Conservation (phyloP, 306 rosid species). For the Corylus americana region DNA sequence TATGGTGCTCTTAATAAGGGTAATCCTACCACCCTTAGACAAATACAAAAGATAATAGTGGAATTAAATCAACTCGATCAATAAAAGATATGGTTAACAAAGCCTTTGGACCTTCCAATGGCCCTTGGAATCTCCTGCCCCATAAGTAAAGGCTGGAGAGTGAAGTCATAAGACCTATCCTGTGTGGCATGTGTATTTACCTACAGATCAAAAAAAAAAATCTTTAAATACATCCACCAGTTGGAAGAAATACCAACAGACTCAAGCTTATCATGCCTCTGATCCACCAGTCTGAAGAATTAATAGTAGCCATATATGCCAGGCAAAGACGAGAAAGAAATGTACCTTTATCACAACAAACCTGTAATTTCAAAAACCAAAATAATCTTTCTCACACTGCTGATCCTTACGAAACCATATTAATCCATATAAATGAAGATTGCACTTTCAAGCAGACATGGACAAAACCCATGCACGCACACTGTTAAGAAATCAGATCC, state of each 20-base stretch:
- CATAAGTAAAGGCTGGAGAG: neutral
- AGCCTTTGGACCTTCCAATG: no score
- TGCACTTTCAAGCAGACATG: constrained; percentile 24
- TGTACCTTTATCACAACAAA: constrained; percentile 29
- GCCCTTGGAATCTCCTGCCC: no score
- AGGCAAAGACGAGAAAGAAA: constrained; percentile 1
- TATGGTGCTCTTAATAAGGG: no score
- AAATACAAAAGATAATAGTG: no score
- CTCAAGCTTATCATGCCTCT: neutral
- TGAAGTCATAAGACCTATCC: neutral
- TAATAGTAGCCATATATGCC: neutral
- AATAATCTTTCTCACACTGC: constrained; percentile 24
- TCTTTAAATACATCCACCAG: neutral
- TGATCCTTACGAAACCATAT: constrained; percentile 17
- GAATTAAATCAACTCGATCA: no score
- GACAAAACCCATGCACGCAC: constrained; percentile 5
- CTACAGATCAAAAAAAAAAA: neutral
- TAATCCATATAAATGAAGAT: constrained; percentile 19
- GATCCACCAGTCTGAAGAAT: neutral
- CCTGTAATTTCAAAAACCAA: constrained; percentile 21
- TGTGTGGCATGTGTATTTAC: neutral
- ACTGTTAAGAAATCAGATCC: constrained; percentile 16
- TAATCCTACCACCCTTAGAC: no score
- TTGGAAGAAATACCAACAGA: neutral
- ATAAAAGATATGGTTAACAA: no score